phyloP scores from a whole-genome alignment of 2,329 filamentous ascomycete genomes.

The Aspergillus arachidicola region DNA sequence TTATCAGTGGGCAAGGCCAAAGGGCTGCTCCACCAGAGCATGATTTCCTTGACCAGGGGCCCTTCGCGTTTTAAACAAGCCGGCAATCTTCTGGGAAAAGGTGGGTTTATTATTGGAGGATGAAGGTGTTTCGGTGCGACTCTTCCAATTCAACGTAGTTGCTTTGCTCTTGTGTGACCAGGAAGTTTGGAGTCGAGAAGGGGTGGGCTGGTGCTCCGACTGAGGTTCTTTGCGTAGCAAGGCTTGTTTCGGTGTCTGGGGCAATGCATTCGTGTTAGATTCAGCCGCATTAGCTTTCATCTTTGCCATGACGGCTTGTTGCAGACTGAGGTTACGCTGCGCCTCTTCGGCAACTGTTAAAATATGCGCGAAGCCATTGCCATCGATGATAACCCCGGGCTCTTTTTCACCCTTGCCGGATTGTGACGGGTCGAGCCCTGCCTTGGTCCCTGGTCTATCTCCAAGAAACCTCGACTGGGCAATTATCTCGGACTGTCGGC shows the following conservation, averaged over 20 bases:
- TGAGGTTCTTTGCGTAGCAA: background rate
- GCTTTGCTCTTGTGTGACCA: slow-evolving; percentile 9
- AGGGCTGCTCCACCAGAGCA: background rate
- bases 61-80: slow-evolving; percentile 12
- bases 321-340: slow-evolving; percentile 22
- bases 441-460: background rate
- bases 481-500: background rate
- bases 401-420: background rate
- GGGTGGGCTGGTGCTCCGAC: background rate
- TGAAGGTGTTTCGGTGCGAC: background rate
- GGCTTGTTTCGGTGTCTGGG: background rate
- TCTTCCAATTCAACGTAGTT: background rate
- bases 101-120: background rate
- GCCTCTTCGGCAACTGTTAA: slow-evolving; percentile 24
- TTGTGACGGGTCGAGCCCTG: background rate
- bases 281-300: slow-evolving; percentile 22
- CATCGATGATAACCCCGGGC: slow-evolving; percentile 26
- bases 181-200: slow-evolving; percentile 10
- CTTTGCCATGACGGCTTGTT: slow-evolving; percentile 29
- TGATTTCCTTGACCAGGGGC: background rate
- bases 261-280: background rate
- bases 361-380: slow-evolving; percentile 21
- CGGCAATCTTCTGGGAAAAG: slow-evolving; percentile 7
- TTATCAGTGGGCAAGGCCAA: background rate
- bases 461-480: background rate